These are phyloP conservation scores for Solanum hybrid DNA, from an alignment of 305 asterid species.

Conservation along the genomic window DNA sequence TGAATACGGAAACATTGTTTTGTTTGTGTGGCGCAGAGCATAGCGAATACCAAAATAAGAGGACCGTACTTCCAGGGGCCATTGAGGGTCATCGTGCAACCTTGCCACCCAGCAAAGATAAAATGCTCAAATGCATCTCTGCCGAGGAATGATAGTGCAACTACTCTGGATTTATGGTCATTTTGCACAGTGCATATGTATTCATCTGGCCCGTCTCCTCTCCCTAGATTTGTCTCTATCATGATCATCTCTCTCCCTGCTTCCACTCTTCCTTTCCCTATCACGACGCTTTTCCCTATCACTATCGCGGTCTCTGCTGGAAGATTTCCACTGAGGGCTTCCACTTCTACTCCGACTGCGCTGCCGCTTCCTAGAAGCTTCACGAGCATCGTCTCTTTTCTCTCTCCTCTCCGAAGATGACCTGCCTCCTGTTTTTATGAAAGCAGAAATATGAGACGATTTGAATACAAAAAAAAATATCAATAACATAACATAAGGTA, in stretches of 20 bases:
- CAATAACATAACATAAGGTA: background rate
- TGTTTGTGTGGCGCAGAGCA: background rate
- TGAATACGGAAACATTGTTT: background rate
- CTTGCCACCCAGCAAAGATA: background rate
- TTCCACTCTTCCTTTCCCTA: conserved; percentile 47
- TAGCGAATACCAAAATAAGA: background rate
- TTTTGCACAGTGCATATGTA: background rate
- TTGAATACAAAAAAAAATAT: background rate
- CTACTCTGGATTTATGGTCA: background rate
- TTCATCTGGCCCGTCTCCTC: conserved; percentile 7
- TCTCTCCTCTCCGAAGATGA: conserved; percentile 50
- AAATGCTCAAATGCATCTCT: background rate
- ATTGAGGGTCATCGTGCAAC: background rate
- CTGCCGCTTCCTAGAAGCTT: conserved; percentile 52
- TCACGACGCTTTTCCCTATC: conserved; percentile 47
- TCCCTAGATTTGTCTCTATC: conserved; percentile 46
- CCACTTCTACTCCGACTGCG: conserved; percentile 64
- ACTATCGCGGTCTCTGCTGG: conserved; percentile 44
- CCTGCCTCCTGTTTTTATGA: conserved; percentile 29
- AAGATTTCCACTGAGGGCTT: conserved; percentile 63
- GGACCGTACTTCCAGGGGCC: background rate
- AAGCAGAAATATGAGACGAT: background rate
- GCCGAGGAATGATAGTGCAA: background rate
- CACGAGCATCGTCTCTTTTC: conserved; percentile 46
- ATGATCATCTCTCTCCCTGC: conserved; percentile 34